Evolutionary conservation across 805 yeast genomes (phyloP).

Genomic region (Candida pseudofarinosa): DNA sequence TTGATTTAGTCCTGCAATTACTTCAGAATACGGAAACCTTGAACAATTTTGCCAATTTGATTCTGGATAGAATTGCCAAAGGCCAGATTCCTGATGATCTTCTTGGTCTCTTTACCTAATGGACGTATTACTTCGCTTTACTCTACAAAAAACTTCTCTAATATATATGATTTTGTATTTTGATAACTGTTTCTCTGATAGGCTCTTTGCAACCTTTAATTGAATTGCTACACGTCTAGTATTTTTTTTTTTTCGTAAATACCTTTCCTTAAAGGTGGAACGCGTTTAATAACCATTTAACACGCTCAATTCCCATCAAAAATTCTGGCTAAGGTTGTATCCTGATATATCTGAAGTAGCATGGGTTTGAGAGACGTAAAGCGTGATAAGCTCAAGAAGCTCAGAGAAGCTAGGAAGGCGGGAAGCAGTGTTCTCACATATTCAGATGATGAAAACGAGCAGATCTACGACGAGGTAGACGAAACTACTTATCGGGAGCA

Average conservation of each 20-base stretch:
- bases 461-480: conserved; percentile 83
- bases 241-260: conserved; percentile 1
- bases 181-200: too few species aligned
- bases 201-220: too few species aligned
- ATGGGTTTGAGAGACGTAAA: conserved; percentile 12
- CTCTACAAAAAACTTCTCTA: too few species aligned
- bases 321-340: background rate
- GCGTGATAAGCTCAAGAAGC: conserved; percentile 51
- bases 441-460: conserved; percentile 40
- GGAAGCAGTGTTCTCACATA: conserved; percentile 42
- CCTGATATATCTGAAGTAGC: background rate
- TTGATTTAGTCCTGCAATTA: conserved; percentile 13
- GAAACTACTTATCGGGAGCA: conserved; percentile 72
- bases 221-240: too few species aligned
- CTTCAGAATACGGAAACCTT: conserved; percentile 18
- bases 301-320: background rate
- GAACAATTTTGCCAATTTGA: conserved; percentile 12
- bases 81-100: conserved; percentile 16
- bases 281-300: background rate
- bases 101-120: background rate
- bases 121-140: background rate
- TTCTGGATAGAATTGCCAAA: conserved; percentile 14
- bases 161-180: too few species aligned
- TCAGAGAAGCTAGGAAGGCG: conserved; percentile 62
- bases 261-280: background rate